Base-by-base conservation (phyloP, 352 stramenopile genomes). In the Aphanomyces euteiches region DNA sequence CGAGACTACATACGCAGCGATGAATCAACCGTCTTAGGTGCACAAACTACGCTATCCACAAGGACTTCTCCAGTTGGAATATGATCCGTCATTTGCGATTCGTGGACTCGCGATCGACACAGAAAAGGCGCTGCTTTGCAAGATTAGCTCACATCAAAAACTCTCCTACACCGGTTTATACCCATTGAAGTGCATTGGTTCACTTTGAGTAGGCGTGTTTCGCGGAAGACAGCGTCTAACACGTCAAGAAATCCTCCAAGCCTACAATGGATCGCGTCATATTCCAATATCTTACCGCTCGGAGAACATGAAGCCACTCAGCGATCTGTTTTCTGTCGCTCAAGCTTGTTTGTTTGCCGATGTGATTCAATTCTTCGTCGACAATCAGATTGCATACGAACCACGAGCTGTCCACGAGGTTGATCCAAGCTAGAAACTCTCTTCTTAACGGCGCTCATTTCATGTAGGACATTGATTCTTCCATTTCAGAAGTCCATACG, bases 131-230 rank as follows among this genome's bases (percentile, higher is more conserved):
- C 85, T 96, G 76, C 86, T 98, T 37, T 98, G 89, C 75, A 96
- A 98, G 76, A 88, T 98, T 66, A 96, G 88, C 34, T 97, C 96
- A 61, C 96, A 95, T 56, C 92, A 97, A 77, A 97, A 98, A 67
- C 83, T 98, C 17, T 87, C 78, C 37, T 79, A 84, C 72, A 85
- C 74, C 43, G 81, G 60, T 67, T 57, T 12, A 8, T 58, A 28
- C 19, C 21, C 34, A 41, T 38, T 61, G 59, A 12, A 19, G 2
- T 67, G 34, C 28, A 0, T 28, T 13, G n/a, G 17, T 43, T 13
- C 10, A 77, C 82, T 8, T 76, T 88, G 3, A 28, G 81, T 82
- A 45, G 88, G 89, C 60, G 90, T 91, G 10, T 95, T 87, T 64
- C 81, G 96, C 57, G 93, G 93, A 13, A 81, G 90, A 19, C 75